A percentile compares a stretch with the other conserved stretches of the same genome.
Evolutionary conservation across 352 stramenopile species (phyloP).

Genomic region (Phytophthora pini): DNA sequence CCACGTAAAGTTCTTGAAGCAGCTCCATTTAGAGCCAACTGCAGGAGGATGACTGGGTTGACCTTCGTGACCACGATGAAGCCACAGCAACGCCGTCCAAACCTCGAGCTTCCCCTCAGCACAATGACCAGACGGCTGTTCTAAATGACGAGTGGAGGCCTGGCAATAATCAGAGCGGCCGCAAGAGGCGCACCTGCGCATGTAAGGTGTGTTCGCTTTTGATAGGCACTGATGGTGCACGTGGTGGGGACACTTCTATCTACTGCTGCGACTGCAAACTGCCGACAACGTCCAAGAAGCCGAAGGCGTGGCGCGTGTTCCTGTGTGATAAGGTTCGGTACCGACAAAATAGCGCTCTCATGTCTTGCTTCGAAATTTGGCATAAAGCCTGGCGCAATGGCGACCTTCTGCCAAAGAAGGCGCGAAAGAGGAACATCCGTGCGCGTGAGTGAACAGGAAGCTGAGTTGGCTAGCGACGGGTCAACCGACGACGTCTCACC

Average conservation of each 20-base stretch:
- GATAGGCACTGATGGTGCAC: background rate
- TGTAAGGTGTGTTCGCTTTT: conserved; percentile 4
- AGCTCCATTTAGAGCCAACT: background rate
- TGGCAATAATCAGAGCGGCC: background rate
- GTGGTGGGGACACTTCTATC: background rate
- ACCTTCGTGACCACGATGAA: background rate
- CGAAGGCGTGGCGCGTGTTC: conserved; percentile 7
- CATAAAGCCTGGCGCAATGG: conserved; percentile 7
- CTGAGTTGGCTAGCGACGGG: too few species aligned
- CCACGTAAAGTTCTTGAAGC: conserved; percentile 4
- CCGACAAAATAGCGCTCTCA: background rate
- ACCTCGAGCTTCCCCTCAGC: too few species aligned
- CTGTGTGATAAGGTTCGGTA: conserved; percentile 8
- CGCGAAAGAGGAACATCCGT: too few species aligned
- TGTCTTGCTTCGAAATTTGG: conserved; percentile 16
- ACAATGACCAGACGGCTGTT: too few species aligned
- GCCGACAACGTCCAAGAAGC: background rate
- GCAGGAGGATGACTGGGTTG: background rate
- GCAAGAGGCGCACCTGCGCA: background rate
- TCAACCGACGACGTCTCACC: too few species aligned
- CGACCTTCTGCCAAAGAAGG: background rate
- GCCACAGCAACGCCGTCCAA: conserved; percentile 1
- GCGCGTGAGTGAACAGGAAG: too few species aligned
- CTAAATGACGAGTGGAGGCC: background rate
- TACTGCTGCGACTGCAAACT: conserved; percentile 10